Evolutionary conservation across 2,329 filamentous ascomycete species (phyloP), one percentile per base, ranked within the genome.

Genomic region (Botrytis pseudocinerea): DNA sequence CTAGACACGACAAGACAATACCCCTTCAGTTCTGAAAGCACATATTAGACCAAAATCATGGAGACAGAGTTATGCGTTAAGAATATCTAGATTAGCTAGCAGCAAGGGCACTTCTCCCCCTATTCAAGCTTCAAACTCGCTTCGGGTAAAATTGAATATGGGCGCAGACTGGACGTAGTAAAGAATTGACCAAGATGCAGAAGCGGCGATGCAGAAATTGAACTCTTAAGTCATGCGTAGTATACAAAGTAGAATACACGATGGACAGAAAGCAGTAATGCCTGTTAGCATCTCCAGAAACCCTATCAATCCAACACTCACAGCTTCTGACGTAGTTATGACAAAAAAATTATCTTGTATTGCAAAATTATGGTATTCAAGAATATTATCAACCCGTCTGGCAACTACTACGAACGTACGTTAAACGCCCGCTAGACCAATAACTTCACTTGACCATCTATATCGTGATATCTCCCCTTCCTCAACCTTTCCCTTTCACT

Each of bases 401-500:
- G 18, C 48, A 68, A 68, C 25, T 28, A 14, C n/a, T 35, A 35
- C 48, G 0, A n/a, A 32, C n/a, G 38, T 57, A 42, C 40, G 48
- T 57, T 38, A 42, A 32, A 68, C 25, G 25, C 46, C 65, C 32
- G 35, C 65, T 32, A 22, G 25, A 42, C 18, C 6, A 57, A 42
- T 48, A 28, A 16, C 18, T 42, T 32, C n/a, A 35, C 35, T 40
- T 32, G 65, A 44, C 46, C 16, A 51, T 32, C 60, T 38, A 44
- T 42, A 32, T 46, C 14, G 28, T 46, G 48, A 20, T 32, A 59
- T 64, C 32, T 28, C 28, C 18, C 61, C 69, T 44, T 65, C 48
- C 38, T 57, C 72, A 42, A 70, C 60, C 38, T 72, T 75, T 66
- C 74, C 77, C 60, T 78, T 75, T 65, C 62, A 74, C 61, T 65